Base-by-base conservation (phyloP, 129 eudicot genomes). In the Oenanthe sinensis region DNA sequence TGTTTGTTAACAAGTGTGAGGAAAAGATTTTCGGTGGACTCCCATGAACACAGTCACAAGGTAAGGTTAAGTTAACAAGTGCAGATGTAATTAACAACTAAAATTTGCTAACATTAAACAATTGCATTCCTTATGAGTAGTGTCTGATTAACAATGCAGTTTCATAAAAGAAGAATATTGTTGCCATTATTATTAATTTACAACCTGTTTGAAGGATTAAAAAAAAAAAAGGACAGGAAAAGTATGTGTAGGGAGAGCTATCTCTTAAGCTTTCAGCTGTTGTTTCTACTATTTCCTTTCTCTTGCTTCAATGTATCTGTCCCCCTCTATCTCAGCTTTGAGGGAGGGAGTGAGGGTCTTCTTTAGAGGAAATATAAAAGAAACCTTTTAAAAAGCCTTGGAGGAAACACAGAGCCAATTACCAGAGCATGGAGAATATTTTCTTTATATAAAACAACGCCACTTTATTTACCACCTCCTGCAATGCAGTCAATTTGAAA, bases 391-490 rank as follows among this genome's bases (percentile, higher is more conserved):
- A 77, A 80, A 82, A 84, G 84, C 78, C 71, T 54, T 63, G 40
- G 70, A 81, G 68, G 76, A 44, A 81, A 76, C 22, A 81, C 28
- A 75, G 60, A 50, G 40, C 81, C 55, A 33, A 70, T 79, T 87
- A 82, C 83, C 84, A 80, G 82, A 78, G 72, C 69, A 82, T 76
- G 76, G 80, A 79, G 84, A 79, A 74, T 76, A 80, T 77, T 81
- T 75, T 71, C 33, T n/a, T 36, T 46, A 73, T 42, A 44, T 43
- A 43, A 26, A 65, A 65, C 28, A 19, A 10, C 30, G 58, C 60
- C 71, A 54, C 69, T 83, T 83, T 83, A 88, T 80, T 88, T 88
- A 47, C 89, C 85, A 47, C 89, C 85, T 65, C 78, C 91, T 88
- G 81, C 87, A 72, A 76, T 14, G 72, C 45, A 62, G 28, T 74